Evolutionary conservation across 2,329 filamentous ascomycete genomes (phyloP), one percentile per base, ranked within the genome.

Genomic region (Mycosphaerella sp.): DNA sequence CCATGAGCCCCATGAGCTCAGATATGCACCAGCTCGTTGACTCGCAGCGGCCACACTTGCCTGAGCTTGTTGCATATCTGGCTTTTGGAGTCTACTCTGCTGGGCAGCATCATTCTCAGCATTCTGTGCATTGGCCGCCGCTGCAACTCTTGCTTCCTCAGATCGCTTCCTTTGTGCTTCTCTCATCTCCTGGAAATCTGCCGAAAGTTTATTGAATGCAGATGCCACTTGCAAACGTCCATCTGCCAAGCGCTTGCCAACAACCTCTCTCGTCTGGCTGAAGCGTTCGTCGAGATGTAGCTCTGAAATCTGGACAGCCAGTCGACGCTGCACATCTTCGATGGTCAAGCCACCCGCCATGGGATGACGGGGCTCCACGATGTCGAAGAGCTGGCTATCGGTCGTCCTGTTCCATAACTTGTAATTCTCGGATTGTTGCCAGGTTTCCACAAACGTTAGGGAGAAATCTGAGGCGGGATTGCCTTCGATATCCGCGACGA

Each of bases 251-350:
- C 95, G 91, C 56, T 91, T 85, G n/a, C 89, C 89, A 2, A 97
- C 78, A 0, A 85, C 87, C 69, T 97, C 93, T 51, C 84, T 82
- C 7, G 90, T 87, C 56, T 88, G 85, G 0, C 87, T 85, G 55
- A 97, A 83, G 7, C 88, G 83, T 68, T 97, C 93, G 68, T 98
- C 93, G 1, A 97, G 79, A 68, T 97, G 91, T 46, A 97, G 79
- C 57, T 97, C 92, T 61, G 92, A 87, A 47, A 98, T 88, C 72
- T 97, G 93, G 69, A 95, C 87, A 36, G 89, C 84, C 34, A 98
- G 80, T 23, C 93, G 81, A 48, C 93, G 82, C 69, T 96, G 92
- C 10, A 98, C 86, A 69, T 98, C 93, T 62, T 97, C 93, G 59
- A 98, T 90, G 1, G 86, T 91, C 17, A 98, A 78, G 0, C 90